These are phyloP conservation scores for Mycena latifolia DNA, from an alignment of 768 basidiomycete genomes.

Conservation along the genomic window DNA sequence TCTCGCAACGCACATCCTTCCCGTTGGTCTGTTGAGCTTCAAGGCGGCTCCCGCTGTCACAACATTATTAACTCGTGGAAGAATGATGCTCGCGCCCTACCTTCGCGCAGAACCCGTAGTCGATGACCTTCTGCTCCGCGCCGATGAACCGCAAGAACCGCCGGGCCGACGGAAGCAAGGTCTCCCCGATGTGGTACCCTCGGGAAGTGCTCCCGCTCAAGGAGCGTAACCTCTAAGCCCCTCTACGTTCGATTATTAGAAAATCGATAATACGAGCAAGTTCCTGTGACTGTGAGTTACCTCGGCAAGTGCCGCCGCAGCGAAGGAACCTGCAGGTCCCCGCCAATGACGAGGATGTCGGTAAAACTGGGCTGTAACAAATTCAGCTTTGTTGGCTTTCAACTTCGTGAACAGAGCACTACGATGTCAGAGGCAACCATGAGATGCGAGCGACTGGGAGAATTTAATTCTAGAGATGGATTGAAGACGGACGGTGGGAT, in stretches of 20 bases:
- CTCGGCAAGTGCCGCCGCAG: slow-evolving; percentile 44
- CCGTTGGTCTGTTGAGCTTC: no score
- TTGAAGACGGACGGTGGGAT: no score
- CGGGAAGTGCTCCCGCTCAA: slow-evolving; percentile 42
- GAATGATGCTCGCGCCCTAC: not conserved
- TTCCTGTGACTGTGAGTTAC: not conserved
- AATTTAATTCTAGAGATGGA: no score
- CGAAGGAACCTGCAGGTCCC: slow-evolving; percentile 46
- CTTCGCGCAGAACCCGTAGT: slow-evolving; percentile 43
- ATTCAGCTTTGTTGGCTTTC: no score
- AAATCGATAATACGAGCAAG: no score
- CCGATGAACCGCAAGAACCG: slow-evolving; percentile 44
- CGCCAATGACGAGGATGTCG: slow-evolving; percentile 32
- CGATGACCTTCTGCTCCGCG: slow-evolving; percentile 38
- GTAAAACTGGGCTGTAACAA: no score
- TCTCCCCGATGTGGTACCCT: slow-evolving; percentile 28
- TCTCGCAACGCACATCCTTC: no score
- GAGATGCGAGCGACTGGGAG: no score
- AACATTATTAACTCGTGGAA: no score
- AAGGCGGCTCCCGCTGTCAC: no score
- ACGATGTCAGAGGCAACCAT: no score
- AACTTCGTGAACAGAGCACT: no score
- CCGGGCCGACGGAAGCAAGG: slow-evolving; percentile 34
- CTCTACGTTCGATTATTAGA: not conserved
- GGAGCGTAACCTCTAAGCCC: slow-evolving; percentile 42